Percentiles rank a stretch among this genome's conserved stretches.
These are phyloP conservation scores for Puccinia hordei DNA, from an alignment of 1,284 basidiomycete genomes.

Conservation along the genomic window DNA sequence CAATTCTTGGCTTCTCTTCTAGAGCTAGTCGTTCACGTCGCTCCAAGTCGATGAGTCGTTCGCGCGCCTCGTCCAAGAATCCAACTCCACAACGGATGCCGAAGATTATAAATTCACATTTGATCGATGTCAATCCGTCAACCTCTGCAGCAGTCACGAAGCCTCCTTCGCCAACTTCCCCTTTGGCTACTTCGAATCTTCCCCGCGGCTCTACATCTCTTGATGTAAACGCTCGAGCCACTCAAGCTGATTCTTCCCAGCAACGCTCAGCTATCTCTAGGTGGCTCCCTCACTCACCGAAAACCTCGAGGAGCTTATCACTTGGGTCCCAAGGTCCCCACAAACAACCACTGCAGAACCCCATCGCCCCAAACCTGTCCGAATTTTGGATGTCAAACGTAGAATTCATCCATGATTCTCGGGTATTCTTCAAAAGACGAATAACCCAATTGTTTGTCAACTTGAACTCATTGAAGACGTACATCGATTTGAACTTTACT, in stretches of 20 bases:
- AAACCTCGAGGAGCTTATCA: constrained; percentile 24
- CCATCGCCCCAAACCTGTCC: background rate
- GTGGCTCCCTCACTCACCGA: background rate
- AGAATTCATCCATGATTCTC: constrained; percentile 83
- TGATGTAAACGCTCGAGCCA: background rate
- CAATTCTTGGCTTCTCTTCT: constrained; percentile 24
- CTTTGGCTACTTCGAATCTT: background rate
- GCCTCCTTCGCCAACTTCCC: background rate
- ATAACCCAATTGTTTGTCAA: constrained; percentile 83
- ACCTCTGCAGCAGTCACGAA: background rate
- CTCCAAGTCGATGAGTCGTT: background rate
- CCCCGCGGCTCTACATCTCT: background rate
- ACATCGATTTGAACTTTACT: constrained; percentile 87
- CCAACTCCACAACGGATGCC: background rate
- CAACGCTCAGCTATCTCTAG: constrained; percentile 2
- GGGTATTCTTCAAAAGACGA: constrained; percentile 85
- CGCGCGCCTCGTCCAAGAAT: background rate
- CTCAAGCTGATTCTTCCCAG: background rate
- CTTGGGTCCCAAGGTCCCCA: constrained; percentile 1
- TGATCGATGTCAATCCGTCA: constrained; percentile 16
- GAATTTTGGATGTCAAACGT: constrained; percentile 75
- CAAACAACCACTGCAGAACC: background rate
- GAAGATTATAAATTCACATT: background rate
- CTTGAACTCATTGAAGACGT: constrained; percentile 82
- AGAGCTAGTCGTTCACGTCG: background rate